These are phyloP conservation scores for Rhododendron griersonianum DNA, from an alignment of 148 eudicot species.

Conservation along the genomic window DNA sequence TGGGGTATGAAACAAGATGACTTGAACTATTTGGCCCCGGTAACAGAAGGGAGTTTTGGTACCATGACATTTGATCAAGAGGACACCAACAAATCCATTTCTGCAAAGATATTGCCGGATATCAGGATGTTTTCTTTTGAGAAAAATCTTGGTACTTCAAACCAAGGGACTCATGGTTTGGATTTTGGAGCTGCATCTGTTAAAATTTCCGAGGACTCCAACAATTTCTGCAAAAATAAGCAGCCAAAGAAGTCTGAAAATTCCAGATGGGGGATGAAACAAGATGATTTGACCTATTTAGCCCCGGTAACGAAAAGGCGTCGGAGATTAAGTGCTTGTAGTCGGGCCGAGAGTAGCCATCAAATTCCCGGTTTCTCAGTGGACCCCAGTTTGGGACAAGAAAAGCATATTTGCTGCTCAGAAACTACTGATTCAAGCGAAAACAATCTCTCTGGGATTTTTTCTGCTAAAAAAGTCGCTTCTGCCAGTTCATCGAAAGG, in stretches of 20 bases:
- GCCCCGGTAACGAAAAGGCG: constrained; percentile 22
- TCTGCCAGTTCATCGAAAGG: constrained; percentile 21
- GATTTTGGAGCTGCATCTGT: constrained; percentile 1
- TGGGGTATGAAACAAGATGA: constrained; percentile 15
- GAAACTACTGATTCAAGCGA: constrained; percentile 19
- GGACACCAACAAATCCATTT: background rate
- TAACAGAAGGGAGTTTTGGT: constrained; percentile 14
- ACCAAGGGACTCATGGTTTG: background rate
- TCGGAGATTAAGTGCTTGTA: constrained; percentile 24
- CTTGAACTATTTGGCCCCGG: constrained; percentile 16
- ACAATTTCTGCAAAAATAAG: constrained; percentile 7
- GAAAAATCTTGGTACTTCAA: constrained; percentile 2
- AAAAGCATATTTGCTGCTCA: constrained; percentile 19
- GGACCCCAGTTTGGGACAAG: constrained; percentile 12
- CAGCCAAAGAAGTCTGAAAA: constrained; percentile 20
- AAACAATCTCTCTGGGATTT: background rate
- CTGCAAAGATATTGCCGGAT: background rate
- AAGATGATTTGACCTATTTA: constrained; percentile 10
- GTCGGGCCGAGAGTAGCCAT: constrained; percentile 10
- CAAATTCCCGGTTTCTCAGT: background rate
- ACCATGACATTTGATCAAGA: background rate
- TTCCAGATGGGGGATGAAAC: constrained; percentile 13
- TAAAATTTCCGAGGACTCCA: constrained; percentile 4
- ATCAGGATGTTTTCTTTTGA: background rate
- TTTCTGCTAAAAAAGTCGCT: constrained; percentile 16